Percentiles rank a stretch among this genome's conserved stretches.
These are phyloP conservation scores for Pelargonium cotyledonis DNA, from an alignment of 441 rosid species.

Conservation along the genomic window DNA sequence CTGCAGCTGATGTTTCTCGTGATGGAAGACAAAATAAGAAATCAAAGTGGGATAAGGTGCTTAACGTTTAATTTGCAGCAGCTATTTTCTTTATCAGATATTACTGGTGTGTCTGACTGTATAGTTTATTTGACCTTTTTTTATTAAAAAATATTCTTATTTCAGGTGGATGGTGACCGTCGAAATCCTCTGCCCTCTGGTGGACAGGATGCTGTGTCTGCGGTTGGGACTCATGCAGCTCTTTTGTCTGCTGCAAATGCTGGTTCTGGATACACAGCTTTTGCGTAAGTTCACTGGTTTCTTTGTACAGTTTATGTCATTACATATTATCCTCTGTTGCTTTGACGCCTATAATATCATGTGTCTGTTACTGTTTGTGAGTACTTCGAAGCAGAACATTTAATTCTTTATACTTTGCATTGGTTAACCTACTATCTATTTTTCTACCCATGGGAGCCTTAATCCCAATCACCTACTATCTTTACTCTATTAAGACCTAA, in stretches of 20 bases:
- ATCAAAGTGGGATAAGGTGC: constrained; percentile 97
- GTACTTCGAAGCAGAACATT: not conserved
- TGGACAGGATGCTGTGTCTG: constrained; percentile 54
- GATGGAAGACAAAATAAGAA: constrained; percentile 84
- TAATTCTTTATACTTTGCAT: not conserved
- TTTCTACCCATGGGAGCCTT: no score
- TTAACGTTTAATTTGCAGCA: constrained; percentile 1
- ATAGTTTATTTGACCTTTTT: constrained; percentile 1
- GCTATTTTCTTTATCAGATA: not conserved
- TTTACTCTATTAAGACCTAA: no score
- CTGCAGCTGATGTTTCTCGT: constrained; percentile 41
- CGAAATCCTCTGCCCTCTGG: constrained; percentile 47
- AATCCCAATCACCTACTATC: no score
- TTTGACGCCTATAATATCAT: not conserved
- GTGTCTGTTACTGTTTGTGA: not conserved
- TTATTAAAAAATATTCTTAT: constrained; percentile 5
- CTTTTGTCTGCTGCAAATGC: constrained; percentile 62
- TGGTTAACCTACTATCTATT: no score
- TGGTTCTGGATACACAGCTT: constrained; percentile 86
- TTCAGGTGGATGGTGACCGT: constrained; percentile 75
- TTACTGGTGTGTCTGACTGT: constrained; percentile 8
- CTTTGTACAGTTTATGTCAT: not conserved
- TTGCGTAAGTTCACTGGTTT: constrained; percentile 50
- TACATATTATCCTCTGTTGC: not conserved
- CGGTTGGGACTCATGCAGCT: constrained; percentile 59